Evolutionary conservation across 2,329 filamentous ascomycete genomes (phyloP), one percentile per base, ranked within the genome.

Genomic region (Metarhizium sp.): DNA sequence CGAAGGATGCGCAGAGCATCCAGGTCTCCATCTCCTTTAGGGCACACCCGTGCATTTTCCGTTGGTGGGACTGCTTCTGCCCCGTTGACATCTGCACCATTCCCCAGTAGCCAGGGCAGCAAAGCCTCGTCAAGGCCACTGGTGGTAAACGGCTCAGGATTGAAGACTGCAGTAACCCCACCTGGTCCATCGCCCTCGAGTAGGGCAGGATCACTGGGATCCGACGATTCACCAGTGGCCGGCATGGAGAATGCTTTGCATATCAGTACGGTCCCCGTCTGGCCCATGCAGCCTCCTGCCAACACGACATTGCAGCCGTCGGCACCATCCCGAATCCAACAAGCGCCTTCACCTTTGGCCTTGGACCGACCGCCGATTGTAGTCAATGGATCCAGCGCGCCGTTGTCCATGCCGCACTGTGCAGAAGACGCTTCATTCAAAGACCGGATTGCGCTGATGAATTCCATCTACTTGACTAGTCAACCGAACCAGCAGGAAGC

Each of bases 1-100:
- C 72, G 76, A 29, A 69, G 78, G 43, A 80, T 81, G 66, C 74
- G 73, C 60, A 72, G 78, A 42, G 75, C 75, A 2, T 82, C 79
- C 2, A 73, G 79, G 14, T 83, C 80, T 5, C 80, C 79, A 13
- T 84, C 80, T 3, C 79, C 80, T 0, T 66, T 80, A 2, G 76
- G 78, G 3, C 78, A 80, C 56, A 66, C 69, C 47, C 73, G 78
- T 50, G 71, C 73, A 1, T 71, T 73, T 36, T 75, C 77, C 0
- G 62, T 69, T 0, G 73, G 71, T 4, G 72, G 69, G 25, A 68
- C 69, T 45, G 71, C 74, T 1, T 67, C 72, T 0, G 69, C 76
- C 2, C 61, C 74, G n/a, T 61, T 64, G n/a, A 46, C 62, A 34
- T 69, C 73, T 2, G 67, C 68, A 0, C 66, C 74, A 1, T 74